Evolutionary conservation across 768 basidiomycete species (phyloP).

Genomic region (Agaricus blazei): DNA sequence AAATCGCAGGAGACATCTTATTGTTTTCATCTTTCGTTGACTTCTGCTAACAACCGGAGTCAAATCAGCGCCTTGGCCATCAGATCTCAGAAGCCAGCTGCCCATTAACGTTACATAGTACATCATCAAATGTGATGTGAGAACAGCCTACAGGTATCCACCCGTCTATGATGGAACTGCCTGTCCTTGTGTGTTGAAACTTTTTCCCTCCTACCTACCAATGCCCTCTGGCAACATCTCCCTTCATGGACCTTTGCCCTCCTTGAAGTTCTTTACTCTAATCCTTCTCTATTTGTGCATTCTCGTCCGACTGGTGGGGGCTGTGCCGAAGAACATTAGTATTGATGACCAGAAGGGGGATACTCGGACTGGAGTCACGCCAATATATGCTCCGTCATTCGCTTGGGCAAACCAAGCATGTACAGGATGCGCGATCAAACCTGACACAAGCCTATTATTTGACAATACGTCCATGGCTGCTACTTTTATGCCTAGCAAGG

Average conservation of each 20-base stretch:
- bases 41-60: too few relatives aligned
- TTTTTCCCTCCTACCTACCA: background rate
- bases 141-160: constrained; percentile 2
- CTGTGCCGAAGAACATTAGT: constrained; percentile 19
- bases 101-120: too few relatives aligned
- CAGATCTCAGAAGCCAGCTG: too few relatives aligned
- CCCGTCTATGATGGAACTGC: background rate
- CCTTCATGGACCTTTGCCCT: background rate
- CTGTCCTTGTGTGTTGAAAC: background rate
- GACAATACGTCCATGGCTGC: constrained; percentile 27
- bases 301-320: background rate
- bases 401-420: constrained; percentile 23
- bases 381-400: constrained; percentile 20
- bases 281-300: background rate
- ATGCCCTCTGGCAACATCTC: constrained; percentile 1
- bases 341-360: constrained; percentile 34
- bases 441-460: constrained; percentile 17
- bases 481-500: constrained; percentile 22
- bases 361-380: constrained; percentile 18
- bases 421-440: constrained; percentile 19
- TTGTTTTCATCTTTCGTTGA: too few relatives aligned
- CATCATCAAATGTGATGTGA: background rate
- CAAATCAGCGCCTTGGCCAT: too few relatives aligned
- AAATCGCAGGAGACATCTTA: too few relatives aligned
- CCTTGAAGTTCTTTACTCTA: background rate